Percentiles rank a stretch among this genome's conserved stretches.
phyloP scores from a whole-genome alignment of 495 filamentous ascomycete species.

The Jackrogersella minutella region DNA sequence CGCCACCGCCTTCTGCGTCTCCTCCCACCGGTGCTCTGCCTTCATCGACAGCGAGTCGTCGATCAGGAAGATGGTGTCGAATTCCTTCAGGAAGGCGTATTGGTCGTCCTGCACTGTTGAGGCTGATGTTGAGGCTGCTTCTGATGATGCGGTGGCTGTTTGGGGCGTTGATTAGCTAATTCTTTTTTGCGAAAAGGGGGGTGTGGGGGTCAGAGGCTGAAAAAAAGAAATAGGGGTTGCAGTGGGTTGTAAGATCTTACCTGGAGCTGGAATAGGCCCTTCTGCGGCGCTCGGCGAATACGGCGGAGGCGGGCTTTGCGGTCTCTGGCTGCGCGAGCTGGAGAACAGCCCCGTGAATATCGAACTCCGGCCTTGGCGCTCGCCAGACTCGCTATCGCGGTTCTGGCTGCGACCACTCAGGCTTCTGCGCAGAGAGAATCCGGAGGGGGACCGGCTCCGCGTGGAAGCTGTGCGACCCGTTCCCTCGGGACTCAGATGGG shows the following conservation, averaged over 20 bases:
- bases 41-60: constrained; percentile 93
- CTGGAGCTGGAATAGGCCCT: neutral
- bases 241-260: neutral
- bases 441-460: constrained; percentile 18
- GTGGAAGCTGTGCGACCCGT: neutral
- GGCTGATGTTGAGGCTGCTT: neutral
- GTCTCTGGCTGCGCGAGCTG: constrained; percentile 12
- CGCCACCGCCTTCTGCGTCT: constrained; percentile 74
- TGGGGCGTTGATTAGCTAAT: neutral
- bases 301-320: constrained; percentile 19
- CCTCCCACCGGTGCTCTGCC: constrained; percentile 73
- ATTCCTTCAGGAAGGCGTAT: constrained; percentile 83
- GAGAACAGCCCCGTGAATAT: constrained; percentile 15
- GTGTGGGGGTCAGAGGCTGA: neutral
- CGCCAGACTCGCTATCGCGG: neutral
- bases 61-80: constrained; percentile 93
- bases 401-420: constrained; percentile 27
- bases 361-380: constrained; percentile 4
- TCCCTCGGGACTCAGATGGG: constrained; percentile 3
- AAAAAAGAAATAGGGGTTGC: neutral
- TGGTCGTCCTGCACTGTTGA: constrained; percentile 61
- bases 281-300: constrained; percentile 15
- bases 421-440: constrained; percentile 25
- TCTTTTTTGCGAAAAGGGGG: too few species aligned
- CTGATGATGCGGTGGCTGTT: neutral